Evolutionary conservation across 345 rosid species (phyloP).

Genomic region (Hibiscus mutabilis): DNA sequence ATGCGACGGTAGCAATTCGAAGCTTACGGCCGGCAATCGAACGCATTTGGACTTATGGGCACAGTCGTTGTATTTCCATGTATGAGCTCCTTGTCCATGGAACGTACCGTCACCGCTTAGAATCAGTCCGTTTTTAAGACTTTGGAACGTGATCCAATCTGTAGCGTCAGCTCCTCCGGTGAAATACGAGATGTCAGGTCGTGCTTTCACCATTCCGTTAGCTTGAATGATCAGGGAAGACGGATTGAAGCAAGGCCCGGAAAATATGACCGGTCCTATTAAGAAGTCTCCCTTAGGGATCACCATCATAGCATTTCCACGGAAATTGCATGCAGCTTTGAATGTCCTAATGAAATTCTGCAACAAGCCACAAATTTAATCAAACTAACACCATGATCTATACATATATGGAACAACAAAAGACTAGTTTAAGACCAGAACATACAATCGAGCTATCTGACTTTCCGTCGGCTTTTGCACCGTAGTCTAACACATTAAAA

Average conservation of each 20-base stretch:
- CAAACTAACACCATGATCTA: background rate
- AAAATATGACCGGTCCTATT: slow-evolving; percentile 5
- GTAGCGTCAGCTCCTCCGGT: background rate
- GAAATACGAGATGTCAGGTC: background rate
- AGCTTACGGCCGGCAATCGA: slow-evolving; percentile 26
- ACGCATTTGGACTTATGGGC: slow-evolving; percentile 6
- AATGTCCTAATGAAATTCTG: slow-evolving; percentile 18
- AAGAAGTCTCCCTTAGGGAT: slow-evolving; percentile 12
- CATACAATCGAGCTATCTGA: slow-evolving; percentile 6
- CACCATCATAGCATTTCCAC: slow-evolving; percentile 15
- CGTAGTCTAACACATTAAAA: slow-evolving; percentile 10
- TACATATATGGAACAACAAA: background rate
- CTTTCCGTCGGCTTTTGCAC: slow-evolving; percentile 11
- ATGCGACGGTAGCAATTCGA: background rate
- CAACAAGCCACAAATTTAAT: background rate
- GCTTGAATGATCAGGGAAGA: slow-evolving; percentile 1
- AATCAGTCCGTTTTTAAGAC: slow-evolving; percentile 27
- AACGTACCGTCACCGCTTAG: slow-evolving; percentile 40
- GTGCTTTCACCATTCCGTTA: slow-evolving; percentile 6
- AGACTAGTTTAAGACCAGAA: background rate
- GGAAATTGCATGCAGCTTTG: slow-evolving; percentile 14
- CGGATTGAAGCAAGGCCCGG: slow-evolving; percentile 15
- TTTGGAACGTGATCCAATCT: slow-evolving; percentile 18
- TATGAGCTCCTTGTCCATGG: slow-evolving; percentile 45
- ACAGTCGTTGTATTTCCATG: slow-evolving; percentile 34